A percentile compares a stretch with the other conserved stretches of the same genome.
Evolutionary conservation across 257 asterid genomes (phyloP).

Genomic region (Forsythia viridissima): DNA sequence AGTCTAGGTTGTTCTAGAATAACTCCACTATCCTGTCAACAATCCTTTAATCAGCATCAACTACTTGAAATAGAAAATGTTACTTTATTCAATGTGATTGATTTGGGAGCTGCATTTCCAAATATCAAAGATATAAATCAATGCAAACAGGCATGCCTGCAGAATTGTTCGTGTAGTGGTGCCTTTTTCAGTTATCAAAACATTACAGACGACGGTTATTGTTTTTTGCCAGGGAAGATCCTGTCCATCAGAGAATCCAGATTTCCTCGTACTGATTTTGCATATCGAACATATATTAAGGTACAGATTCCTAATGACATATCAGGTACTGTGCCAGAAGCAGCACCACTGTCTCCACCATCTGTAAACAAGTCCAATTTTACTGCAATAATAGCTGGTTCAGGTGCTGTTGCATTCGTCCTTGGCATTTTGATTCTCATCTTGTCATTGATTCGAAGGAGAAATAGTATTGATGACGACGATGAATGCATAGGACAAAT

Average conservation of each 20-base stretch:
- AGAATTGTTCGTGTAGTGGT: constrained; percentile 30
- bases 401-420: not conserved
- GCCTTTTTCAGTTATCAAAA: constrained; percentile 17
- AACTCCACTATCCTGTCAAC: not conserved
- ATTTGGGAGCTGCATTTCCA: not conserved
- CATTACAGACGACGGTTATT: not conserved
- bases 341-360: not conserved
- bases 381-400: not conserved
- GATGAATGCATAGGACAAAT: constrained; percentile 1
- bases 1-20: not conserved
- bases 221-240: constrained; percentile 15
- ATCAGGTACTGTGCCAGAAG: not conserved
- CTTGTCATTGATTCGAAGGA: not conserved
- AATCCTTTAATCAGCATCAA: not conserved
- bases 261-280: not conserved
- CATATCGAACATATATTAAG: not conserved
- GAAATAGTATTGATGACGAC: not conserved
- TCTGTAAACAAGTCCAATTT: not conserved
- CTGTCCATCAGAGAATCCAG: constrained; percentile 14
- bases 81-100: not conserved
- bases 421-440: not conserved
- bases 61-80: not conserved
- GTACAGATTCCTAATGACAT: not conserved
- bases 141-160: constrained; percentile 26
- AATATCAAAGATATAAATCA: constrained; percentile 13